A percentile compares a stretch with the other conserved stretches of the same genome.
Conservation (phyloP, 2,329 filamentous ascomycete species). For the Beauveria rudraprayagi region DNA sequence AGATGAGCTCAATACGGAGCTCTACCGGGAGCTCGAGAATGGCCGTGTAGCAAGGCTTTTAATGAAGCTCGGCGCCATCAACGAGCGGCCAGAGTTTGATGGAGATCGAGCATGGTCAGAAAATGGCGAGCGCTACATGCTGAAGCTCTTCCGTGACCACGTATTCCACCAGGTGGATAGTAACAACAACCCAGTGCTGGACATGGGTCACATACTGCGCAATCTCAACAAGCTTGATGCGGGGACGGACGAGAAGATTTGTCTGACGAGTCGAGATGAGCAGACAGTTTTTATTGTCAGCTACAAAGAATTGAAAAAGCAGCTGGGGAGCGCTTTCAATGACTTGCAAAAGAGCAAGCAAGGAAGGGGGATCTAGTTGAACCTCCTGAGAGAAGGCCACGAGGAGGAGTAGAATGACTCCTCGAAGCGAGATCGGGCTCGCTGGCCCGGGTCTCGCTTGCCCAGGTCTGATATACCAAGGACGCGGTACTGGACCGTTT, state of each 20-base stretch:
- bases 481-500: conserved; percentile 6
- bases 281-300: conserved; percentile 82
- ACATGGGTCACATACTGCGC: conserved; percentile 78
- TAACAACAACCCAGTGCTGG: conserved; percentile 72
- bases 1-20: conserved; percentile 64
- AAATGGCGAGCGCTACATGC: conserved; percentile 81
- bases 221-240: conserved; percentile 91
- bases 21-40: conserved; percentile 82
- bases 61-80: conserved; percentile 76
- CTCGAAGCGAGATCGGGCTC: conserved; percentile 5
- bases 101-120: conserved; percentile 78
- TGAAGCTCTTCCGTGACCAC: conserved; percentile 94
- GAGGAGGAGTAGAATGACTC: background rate
- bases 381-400: background rate
- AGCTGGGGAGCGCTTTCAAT: conserved; percentile 48
- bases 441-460: conserved; percentile 9
- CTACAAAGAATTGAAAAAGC: conserved; percentile 78
- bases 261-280: conserved; percentile 80
- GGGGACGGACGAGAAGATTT: conserved; percentile 77
- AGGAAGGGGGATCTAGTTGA: conserved; percentile 27
- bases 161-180: conserved; percentile 93
- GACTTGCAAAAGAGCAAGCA: conserved; percentile 46
- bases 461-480: background rate
- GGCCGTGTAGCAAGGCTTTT: conserved; percentile 73
- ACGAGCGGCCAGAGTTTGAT: conserved; percentile 81